Evolutionary conservation across 352 stramenopile genomes (phyloP), one percentile per base, ranked within the genome.

Genomic region (Phytophthora litchii): DNA sequence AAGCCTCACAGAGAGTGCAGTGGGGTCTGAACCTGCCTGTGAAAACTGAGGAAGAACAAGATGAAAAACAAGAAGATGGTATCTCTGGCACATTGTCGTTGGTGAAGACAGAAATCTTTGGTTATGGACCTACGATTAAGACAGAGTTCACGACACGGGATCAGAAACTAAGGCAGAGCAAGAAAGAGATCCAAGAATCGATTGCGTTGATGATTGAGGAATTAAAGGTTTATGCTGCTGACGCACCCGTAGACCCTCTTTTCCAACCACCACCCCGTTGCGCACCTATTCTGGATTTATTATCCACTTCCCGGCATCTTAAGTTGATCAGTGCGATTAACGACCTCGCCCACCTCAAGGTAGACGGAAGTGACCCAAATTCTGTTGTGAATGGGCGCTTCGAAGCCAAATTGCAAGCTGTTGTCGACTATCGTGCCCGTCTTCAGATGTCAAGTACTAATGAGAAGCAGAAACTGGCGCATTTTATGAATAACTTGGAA

Each of bases 131-230:
- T 6, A 78, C 61, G 21, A 92, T 94, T 40, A 87, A 89, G 27
- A 89, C 63, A 8, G 78, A 87, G 23, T 91, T 94, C 21, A 92
- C 83, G 2, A 86, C 77, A 42, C 80, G 77, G 20, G 82, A 94
- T 35, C 74, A 89, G 54, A 85, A 84, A 19, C 41, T 93, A 14
- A 80, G 83, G n/a, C 55, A 80, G 8, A 80, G 75, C 27, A 84
- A 76, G 10, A 56, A 53, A 0, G 62, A 88, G 12, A 87, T 92
- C 13, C 60, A 87, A 41, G 63, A 80, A 19, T 71, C 83, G 0
- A 68, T 92, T 6, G 53, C 75, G 8, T 43, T 92, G 23, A 81
- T 92, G 66, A 74, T 83, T 10, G 73, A 90, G 35, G 83, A 92
- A 21, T 65, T 92, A 3, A 84, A 85, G 43, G 74, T 92, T 35